Evolutionary conservation across 2,329 filamentous ascomycete species (phyloP).

Genomic region (Penicillium sp.): DNA sequence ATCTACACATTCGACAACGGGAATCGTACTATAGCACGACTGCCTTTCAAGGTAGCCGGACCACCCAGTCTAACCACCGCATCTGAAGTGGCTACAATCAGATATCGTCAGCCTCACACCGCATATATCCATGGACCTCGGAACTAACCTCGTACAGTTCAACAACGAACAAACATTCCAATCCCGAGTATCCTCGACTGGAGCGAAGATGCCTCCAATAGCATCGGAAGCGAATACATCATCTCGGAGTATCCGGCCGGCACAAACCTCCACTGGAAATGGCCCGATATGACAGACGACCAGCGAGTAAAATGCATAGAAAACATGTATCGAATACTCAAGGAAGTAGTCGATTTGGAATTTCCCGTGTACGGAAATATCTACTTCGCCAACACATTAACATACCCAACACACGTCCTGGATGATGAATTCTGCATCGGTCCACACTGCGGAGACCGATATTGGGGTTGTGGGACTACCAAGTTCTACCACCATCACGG

Average conservation of each 20-base stretch:
- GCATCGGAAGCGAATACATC: constrained; percentile 38
- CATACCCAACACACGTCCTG: constrained; percentile 12
- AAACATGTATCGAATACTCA: constrained; percentile 3
- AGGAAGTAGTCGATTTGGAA: constrained; percentile 17
- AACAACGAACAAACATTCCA: neutral
- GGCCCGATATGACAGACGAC: constrained; percentile 29
- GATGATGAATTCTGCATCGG: constrained; percentile 30
- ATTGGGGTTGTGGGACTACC: constrained; percentile 18
- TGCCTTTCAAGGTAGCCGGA: constrained; percentile 42
- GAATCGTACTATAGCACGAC: constrained; percentile 37
- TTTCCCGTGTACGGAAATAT: constrained; percentile 38
- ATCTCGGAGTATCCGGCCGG: constrained; percentile 38
- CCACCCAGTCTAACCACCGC: constrained; percentile 35
- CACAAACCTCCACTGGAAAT: constrained; percentile 30
- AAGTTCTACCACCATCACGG: constrained; percentile 32
- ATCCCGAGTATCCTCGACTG: constrained; percentile 15
- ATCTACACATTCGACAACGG: constrained; percentile 41
- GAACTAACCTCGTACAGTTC: neutral
- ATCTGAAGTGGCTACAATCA: constrained; percentile 47
- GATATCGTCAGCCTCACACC: constrained; percentile 32
- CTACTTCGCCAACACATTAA: constrained; percentile 27
- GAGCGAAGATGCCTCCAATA: constrained; percentile 27
- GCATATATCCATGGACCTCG: too few species aligned
- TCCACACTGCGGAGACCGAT: constrained; percentile 29
- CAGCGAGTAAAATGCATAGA: constrained; percentile 6